These are phyloP conservation scores for Ogataea zsoltii DNA, from an alignment of 805 yeast species.

Conservation along the genomic window DNA sequence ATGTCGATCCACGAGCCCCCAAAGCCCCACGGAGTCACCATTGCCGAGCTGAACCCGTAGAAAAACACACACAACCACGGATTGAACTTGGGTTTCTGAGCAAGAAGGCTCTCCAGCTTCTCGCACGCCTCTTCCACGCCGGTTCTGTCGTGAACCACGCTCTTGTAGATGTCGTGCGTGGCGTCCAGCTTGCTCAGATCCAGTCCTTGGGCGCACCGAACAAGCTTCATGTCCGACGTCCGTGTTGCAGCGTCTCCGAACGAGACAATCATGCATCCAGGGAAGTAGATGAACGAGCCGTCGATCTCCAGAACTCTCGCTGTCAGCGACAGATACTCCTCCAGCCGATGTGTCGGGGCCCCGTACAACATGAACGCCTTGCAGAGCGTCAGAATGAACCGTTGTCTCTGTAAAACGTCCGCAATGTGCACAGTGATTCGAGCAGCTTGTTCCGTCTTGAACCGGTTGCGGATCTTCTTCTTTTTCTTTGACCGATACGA, in stretches of 20 bases:
- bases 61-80: slow-evolving; percentile 77
- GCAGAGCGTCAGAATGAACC: slow-evolving; percentile 82
- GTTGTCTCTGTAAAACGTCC: slow-evolving; percentile 81
- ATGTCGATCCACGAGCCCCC: slow-evolving; percentile 87
- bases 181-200: slow-evolving; percentile 79
- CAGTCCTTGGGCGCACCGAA: slow-evolving; percentile 86
- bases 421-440: slow-evolving; percentile 93
- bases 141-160: slow-evolving; percentile 83
- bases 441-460: slow-evolving; percentile 48
- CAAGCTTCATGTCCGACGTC: slow-evolving; percentile 90
- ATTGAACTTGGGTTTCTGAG: slow-evolving; percentile 60
- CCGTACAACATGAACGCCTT: slow-evolving; percentile 91
- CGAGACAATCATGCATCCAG: slow-evolving; percentile 93
- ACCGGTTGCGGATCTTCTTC: slow-evolving; percentile 29
- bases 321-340: slow-evolving; percentile 91
- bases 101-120: slow-evolving; percentile 67
- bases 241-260: slow-evolving; percentile 94
- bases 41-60: slow-evolving; percentile 77
- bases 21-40: slow-evolving; percentile 85
- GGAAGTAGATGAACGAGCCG: slow-evolving; percentile 88
- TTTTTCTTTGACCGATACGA: slow-evolving; percentile 24
- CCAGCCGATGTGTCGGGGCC: slow-evolving; percentile 94
- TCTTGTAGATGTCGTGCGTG: slow-evolving; percentile 81
- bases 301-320: slow-evolving; percentile 90
- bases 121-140: slow-evolving; percentile 86